Conservation (phyloP, 805 yeast species). For the Saccharomycopsis malanga region DNA sequence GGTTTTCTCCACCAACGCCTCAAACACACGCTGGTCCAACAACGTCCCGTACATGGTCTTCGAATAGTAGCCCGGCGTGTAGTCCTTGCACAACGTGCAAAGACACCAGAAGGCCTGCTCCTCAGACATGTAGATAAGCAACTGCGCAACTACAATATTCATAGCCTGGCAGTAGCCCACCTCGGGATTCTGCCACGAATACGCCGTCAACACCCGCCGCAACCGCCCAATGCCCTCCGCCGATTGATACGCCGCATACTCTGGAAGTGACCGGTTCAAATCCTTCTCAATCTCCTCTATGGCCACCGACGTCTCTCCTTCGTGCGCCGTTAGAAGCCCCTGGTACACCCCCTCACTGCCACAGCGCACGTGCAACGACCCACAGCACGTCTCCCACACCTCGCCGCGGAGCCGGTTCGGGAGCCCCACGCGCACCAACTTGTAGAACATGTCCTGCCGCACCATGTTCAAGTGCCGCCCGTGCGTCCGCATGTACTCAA, state of each 20-base stretch:
- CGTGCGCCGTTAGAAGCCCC: conserved; percentile 50
- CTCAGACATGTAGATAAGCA: conserved; percentile 80
- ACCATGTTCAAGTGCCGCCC: conserved; percentile 80
- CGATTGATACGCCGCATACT: conserved; percentile 87
- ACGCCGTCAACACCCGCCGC: conserved; percentile 84
- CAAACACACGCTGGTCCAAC: conserved; percentile 90
- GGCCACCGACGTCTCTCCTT: conserved; percentile 66
- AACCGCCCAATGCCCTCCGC: conserved; percentile 79
- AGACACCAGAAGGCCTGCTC: conserved; percentile 97
- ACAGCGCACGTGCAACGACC: conserved; percentile 71
- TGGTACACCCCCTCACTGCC: conserved; percentile 55
- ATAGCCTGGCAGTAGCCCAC: conserved; percentile 98
- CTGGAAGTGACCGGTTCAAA: conserved; percentile 89
- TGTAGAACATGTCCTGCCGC: conserved; percentile 69
- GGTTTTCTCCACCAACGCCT: conserved; percentile 78
- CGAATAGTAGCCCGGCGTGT: conserved; percentile 93
- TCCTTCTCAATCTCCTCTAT: conserved; percentile 97
- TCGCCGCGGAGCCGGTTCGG: conserved; percentile 96
- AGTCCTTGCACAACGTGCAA: conserved; percentile 68
- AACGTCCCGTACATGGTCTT: conserved; percentile 96
- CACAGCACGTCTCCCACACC: conserved; percentile 88
- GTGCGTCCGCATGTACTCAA: conserved; percentile 74
- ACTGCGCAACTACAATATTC: conserved; percentile 85
- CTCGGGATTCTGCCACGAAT: conserved; percentile 94
- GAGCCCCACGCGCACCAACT: conserved; percentile 80